phyloP scores from a whole-genome alignment of 176 grass and related monocot species.

The Eleusine coracana region DNA sequence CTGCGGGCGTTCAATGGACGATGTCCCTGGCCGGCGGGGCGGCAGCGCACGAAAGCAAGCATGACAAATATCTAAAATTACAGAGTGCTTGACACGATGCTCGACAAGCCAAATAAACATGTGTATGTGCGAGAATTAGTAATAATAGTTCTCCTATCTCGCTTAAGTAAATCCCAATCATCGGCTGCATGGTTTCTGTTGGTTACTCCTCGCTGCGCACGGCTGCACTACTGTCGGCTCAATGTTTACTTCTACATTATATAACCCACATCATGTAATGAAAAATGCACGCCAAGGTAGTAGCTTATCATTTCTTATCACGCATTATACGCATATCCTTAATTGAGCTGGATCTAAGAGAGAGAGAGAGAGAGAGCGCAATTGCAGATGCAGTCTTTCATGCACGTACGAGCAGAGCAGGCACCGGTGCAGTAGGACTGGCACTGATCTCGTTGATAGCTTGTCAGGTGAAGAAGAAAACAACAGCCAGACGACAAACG shows the following conservation, averaged over 20 bases:
- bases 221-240: not conserved
- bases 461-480: conserved; percentile 52
- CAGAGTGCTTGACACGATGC: not conserved
- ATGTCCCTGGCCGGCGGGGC: not conserved
- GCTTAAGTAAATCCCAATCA: not conserved
- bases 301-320: conserved; percentile 38
- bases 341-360: not conserved
- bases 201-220: not conserved
- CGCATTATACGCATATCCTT: not conserved
- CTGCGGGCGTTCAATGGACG: not conserved
- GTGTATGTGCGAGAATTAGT: not conserved
- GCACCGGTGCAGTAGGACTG: conserved; percentile 20
- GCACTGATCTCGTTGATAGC: conserved; percentile 30
- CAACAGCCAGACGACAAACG: conserved; percentile 54
- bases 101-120: not conserved
- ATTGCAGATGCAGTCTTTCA: not conserved
- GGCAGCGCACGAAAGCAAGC: too few relatives aligned
- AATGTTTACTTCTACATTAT: not conserved
- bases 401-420: not conserved
- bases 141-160: not conserved
- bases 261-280: conserved; percentile 19
- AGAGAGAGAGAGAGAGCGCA: not conserved
- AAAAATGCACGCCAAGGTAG: not conserved
- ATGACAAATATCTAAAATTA: not conserved
- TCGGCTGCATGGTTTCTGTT: not conserved